Conservation (phyloP, 805 yeast genomes). For the Candida namnaoensis region DNA sequence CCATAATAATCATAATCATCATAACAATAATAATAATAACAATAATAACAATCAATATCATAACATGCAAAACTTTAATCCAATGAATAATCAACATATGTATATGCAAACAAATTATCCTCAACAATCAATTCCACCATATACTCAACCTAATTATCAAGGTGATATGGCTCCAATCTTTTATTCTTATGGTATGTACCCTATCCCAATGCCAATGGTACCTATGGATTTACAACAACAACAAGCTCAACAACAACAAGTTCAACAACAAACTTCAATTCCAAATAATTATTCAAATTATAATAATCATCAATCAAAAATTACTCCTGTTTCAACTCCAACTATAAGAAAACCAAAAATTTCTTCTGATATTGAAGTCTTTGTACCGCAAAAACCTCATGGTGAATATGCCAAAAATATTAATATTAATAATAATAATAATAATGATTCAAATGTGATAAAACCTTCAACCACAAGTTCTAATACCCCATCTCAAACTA, state of each 20-base stretch:
- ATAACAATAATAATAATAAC: not conserved
- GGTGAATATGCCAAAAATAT: not conserved
- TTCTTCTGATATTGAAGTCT: not conserved
- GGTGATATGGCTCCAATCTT: too few species aligned
- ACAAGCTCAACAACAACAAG: not conserved
- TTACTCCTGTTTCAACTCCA: not conserved
- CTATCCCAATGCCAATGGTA: too few species aligned
- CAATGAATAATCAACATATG: not conserved
- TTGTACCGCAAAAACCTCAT: slow-evolving; percentile 3
- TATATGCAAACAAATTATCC: too few species aligned
- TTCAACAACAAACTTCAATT: not conserved
- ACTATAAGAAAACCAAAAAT: not conserved
- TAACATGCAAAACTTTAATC: too few species aligned
- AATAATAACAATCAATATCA: not conserved
- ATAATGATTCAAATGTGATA: not conserved
- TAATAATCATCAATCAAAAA: too few species aligned
- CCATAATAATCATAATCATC: not conserved
- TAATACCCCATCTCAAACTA: too few species aligned
- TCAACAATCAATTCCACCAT: too few species aligned
- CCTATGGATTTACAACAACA: not conserved
- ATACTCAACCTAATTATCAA: too few species aligned
- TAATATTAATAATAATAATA: not conserved
- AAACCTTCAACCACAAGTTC: not conserved
- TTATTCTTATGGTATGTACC: too few species aligned
- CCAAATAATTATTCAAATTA: too few species aligned